Conservation (phyloP, 2,329 filamentous ascomycete species). For the Huntiella savannae region DNA sequence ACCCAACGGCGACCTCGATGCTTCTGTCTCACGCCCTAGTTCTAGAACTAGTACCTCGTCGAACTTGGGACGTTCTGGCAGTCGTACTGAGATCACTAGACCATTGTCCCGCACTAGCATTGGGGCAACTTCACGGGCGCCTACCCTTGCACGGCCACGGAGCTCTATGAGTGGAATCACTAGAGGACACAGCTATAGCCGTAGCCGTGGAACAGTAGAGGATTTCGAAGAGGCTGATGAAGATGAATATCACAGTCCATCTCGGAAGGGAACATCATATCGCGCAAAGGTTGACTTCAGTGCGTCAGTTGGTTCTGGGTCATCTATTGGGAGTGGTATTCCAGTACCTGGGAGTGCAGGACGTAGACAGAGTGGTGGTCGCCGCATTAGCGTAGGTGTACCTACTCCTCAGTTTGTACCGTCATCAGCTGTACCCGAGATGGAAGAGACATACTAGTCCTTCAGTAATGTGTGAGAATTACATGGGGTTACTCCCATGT, state of each 20-base stretch:
- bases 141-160: conserved; percentile 43
- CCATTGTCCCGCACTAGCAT: conserved; percentile 48
- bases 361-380: conserved; percentile 12
- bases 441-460: conserved; percentile 34
- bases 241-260: conserved; percentile 29
- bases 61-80: conserved; percentile 30
- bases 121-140: conserved; percentile 36
- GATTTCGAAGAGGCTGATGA: conserved; percentile 26
- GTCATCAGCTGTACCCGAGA: conserved; percentile 23
- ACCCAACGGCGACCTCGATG: conserved; percentile 24
- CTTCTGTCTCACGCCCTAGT: conserved; percentile 42
- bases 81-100: conserved; percentile 36
- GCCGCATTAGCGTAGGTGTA: conserved; percentile 24
- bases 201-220: conserved; percentile 37
- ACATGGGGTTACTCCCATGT: not conserved
- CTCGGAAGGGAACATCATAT: conserved; percentile 31
- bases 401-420: conserved; percentile 7
- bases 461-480: conserved; percentile 2
- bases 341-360: conserved; percentile 22
- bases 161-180: conserved; percentile 50
- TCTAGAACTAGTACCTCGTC: conserved; percentile 48
- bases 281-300: conserved; percentile 25
- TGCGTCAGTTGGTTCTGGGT: conserved; percentile 15
- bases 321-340: conserved; percentile 23
- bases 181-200: conserved; percentile 17